Conservation (phyloP, 2,329 filamentous ascomycete species). For the Atkinsonella hypoxylon region DNA sequence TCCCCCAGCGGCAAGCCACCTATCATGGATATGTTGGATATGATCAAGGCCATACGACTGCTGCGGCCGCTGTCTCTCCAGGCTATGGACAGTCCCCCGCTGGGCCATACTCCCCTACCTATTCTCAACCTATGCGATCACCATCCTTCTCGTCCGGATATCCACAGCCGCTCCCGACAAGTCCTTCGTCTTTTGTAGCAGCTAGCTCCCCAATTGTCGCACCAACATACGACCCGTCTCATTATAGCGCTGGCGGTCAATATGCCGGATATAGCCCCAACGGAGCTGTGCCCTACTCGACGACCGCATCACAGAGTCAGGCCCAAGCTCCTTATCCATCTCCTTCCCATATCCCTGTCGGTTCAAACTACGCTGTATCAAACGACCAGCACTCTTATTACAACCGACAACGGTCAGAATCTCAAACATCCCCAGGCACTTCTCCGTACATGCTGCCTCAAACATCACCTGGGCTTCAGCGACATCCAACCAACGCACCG, state of each 20-base stretch:
- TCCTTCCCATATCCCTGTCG: constrained; percentile 40
- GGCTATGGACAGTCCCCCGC: constrained; percentile 26
- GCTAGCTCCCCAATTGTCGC: constrained; percentile 16
- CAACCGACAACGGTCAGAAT: constrained; percentile 35
- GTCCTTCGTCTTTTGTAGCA: constrained; percentile 19
- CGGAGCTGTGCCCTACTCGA: constrained; percentile 23
- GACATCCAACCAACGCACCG: constrained; percentile 48
- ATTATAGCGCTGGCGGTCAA: constrained; percentile 14
- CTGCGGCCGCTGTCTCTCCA: constrained; percentile 22
- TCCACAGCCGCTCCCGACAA: constrained; percentile 27
- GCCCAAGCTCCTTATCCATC: constrained; percentile 37
- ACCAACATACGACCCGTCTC: constrained; percentile 26
- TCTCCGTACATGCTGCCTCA: constrained; percentile 31
- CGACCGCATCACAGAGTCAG: constrained; percentile 5
- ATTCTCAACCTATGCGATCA: constrained; percentile 13
- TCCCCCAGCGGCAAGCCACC: constrained; percentile 38
- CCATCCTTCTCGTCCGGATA: constrained; percentile 24
- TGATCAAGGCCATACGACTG: constrained; percentile 31
- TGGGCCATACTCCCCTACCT: constrained; percentile 19
- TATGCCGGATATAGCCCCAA: constrained; percentile 18
- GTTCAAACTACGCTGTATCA: constrained; percentile 34
- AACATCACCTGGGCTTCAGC: constrained; percentile 34
- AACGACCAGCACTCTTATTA: constrained; percentile 34
- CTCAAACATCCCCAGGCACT: constrained; percentile 34
- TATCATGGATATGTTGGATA: constrained; percentile 33